Percentiles rank a stretch among this genome's conserved stretches.
Conservation (phyloP, 805 yeast genomes). For the Yamadazyma nakazawae region DNA sequence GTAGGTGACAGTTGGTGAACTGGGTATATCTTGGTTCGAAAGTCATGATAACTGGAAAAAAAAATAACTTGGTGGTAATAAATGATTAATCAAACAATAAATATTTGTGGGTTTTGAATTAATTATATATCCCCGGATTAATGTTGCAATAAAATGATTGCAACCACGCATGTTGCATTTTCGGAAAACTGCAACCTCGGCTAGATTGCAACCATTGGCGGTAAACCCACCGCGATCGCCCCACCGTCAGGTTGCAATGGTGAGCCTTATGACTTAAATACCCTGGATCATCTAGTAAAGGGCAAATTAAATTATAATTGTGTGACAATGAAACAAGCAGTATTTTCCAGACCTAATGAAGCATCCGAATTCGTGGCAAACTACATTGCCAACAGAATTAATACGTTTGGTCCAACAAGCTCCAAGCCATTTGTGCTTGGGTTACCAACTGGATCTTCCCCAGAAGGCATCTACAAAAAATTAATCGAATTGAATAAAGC, state of each 20-base stretch:
- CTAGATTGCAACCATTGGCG: background rate
- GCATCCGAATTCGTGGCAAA: conserved; percentile 47
- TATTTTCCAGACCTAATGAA: conserved; percentile 34
- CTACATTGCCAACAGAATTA: conserved; percentile 43
- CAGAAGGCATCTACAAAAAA: conserved; percentile 50
- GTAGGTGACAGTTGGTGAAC: conserved; percentile 42
- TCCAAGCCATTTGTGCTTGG: conserved; percentile 52
- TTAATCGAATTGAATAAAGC: conserved; percentile 43
- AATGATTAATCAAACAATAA: too few relatives aligned
- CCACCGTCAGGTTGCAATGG: background rate
- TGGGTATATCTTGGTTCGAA: conserved; percentile 15
- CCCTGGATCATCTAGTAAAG: background rate
- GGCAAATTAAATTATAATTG: background rate
- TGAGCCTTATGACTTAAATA: background rate
- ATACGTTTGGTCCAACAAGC: conserved; percentile 42
- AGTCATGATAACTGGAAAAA: background rate
- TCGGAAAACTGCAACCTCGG: background rate
- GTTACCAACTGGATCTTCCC: conserved; percentile 61
- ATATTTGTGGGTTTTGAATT: background rate
- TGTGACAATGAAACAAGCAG: conserved; percentile 23
- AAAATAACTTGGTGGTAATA: background rate
- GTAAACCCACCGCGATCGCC: background rate
- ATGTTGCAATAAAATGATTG: background rate
- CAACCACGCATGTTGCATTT: conserved; percentile 1
- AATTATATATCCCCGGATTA: background rate